Evolutionary conservation across 352 stramenopile genomes (phyloP).

Genomic region (Globisporangium irregulare): DNA sequence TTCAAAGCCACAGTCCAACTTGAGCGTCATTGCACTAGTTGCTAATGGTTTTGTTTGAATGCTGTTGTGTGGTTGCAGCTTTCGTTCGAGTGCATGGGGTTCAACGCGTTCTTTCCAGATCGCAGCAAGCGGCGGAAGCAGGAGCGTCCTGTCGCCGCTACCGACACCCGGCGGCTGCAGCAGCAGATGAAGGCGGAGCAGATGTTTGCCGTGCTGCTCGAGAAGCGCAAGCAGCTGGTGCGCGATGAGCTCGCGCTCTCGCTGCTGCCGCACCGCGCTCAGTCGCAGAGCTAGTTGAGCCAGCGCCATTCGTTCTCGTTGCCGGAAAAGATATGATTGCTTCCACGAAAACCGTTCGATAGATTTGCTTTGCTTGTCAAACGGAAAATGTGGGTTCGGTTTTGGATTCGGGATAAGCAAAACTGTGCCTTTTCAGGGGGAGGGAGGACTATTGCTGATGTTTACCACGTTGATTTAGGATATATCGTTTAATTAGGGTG

Average conservation of each 20-base stretch:
- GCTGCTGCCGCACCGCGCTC: conserved; percentile 15
- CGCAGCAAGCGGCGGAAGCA: conserved; percentile 5
- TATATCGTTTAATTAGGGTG: neutral
- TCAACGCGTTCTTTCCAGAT: conserved; percentile 13
- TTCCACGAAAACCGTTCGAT: neutral
- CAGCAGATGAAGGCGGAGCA: conserved; percentile 20
- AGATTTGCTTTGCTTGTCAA: conserved; percentile 1
- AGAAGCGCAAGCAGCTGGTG: conserved; percentile 26
- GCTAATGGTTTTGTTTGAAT: neutral
- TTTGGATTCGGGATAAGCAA: neutral
- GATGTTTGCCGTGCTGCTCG: conserved; percentile 19
- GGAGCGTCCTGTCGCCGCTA: neutral
- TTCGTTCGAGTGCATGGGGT: conserved; percentile 13
- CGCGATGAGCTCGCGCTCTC: conserved; percentile 21
- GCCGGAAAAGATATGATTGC: neutral
- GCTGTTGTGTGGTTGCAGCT: neutral
- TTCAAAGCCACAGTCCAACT: neutral
- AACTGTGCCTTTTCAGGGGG: conserved; percentile 1
- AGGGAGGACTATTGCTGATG: neutral
- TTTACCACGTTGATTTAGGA: neutral
- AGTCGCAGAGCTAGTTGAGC: too few relatives aligned
- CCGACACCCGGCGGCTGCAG: conserved; percentile 6
- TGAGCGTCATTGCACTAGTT: neutral
- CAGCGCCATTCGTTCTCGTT: neutral
- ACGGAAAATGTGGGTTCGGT: neutral